Conservation (phyloP, 2,329 filamentous ascomycete species). For the Malbranchea cinnamomea region DNA sequence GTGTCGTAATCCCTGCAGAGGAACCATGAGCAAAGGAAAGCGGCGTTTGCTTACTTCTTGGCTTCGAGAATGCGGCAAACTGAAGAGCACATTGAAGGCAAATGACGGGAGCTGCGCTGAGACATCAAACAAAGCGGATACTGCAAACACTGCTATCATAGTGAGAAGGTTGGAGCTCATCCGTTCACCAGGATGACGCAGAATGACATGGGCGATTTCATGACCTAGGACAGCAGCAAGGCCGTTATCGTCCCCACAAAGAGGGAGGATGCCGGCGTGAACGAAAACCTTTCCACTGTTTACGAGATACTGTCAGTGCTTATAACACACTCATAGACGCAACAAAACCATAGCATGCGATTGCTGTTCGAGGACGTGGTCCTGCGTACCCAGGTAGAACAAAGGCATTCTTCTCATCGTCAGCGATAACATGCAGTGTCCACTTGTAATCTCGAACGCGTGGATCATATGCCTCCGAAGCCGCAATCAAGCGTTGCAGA, state of each 20-base stretch:
- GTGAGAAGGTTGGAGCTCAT: slow-evolving; percentile 32
- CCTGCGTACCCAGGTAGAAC: slow-evolving; percentile 41
- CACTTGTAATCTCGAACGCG: slow-evolving; percentile 36
- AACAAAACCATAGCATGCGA: not conserved
- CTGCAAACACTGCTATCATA: slow-evolving; percentile 15
- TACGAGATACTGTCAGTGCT: not conserved
- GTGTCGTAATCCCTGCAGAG: not conserved
- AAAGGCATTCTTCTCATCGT: slow-evolving; percentile 41
- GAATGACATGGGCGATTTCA: slow-evolving; percentile 50
- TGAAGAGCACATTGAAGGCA: slow-evolving; percentile 35
- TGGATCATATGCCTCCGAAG: slow-evolving; percentile 26
- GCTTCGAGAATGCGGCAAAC: slow-evolving; percentile 39
- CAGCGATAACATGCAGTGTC: slow-evolving; percentile 44
- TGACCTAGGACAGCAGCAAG: slow-evolving; percentile 47
- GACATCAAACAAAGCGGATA: slow-evolving; percentile 24
- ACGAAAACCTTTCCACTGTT: slow-evolving; percentile 48
- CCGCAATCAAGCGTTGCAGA: slow-evolving; percentile 38
- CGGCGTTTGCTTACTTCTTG: slow-evolving; percentile 33
- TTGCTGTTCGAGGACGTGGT: too few relatives aligned
- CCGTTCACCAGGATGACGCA: slow-evolving; percentile 40
- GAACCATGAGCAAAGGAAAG: not conserved
- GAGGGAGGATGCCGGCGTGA: slow-evolving; percentile 44
- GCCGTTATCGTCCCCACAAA: slow-evolving; percentile 42
- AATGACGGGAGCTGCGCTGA: slow-evolving; percentile 24
- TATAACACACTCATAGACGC: not conserved